Conservation (phyloP, 2,329 filamentous ascomycete genomes). For the Rutstroemia sydowiana region DNA sequence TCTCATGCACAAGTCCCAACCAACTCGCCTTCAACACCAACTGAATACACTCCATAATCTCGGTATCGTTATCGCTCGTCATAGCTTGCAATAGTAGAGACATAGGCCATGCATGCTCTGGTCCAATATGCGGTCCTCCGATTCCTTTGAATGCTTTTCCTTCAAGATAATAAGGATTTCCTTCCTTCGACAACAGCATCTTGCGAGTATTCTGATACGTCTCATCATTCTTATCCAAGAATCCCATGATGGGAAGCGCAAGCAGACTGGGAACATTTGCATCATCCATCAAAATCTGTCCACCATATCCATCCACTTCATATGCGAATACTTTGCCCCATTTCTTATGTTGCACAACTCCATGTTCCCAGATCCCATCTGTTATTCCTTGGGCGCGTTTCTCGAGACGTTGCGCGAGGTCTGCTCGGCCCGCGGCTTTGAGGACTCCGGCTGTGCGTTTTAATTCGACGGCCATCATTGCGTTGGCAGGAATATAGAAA, state of each 20-base stretch:
- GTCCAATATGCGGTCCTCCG: constrained; percentile 69
- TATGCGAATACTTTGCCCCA: constrained; percentile 79
- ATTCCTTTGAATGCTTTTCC: constrained; percentile 79
- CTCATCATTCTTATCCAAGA: constrained; percentile 54
- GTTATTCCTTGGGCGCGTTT: constrained; percentile 56
- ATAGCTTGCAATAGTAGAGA: constrained; percentile 84
- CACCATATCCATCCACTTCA: constrained; percentile 83
- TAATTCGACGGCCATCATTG: constrained; percentile 90
- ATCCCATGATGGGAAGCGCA: constrained; percentile 71
- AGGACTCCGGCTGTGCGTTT: constrained; percentile 66
- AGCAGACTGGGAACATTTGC: constrained; percentile 80
- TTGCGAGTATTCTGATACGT: constrained; percentile 84
- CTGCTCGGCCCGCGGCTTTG: constrained; percentile 44
- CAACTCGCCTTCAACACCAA: constrained; percentile 68
- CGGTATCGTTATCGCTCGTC: constrained; percentile 74
- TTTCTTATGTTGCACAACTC: constrained; percentile 66
- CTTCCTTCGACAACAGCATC: constrained; percentile 40
- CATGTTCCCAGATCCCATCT: constrained; percentile 77
- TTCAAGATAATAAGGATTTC: constrained; percentile 80
- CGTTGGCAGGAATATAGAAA: constrained; percentile 92
- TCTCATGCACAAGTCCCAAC: constrained; percentile 85
- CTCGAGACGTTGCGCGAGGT: constrained; percentile 49
- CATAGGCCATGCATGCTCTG: constrained; percentile 96
- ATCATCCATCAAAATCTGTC: constrained; percentile 79
- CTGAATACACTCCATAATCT: constrained; percentile 68